Percentiles rank a stretch among this genome's conserved stretches.
These are phyloP conservation scores for Cutaneotrichosporon sp. DNA, from an alignment of 1,284 basidiomycete genomes.

Conservation along the genomic window DNA sequence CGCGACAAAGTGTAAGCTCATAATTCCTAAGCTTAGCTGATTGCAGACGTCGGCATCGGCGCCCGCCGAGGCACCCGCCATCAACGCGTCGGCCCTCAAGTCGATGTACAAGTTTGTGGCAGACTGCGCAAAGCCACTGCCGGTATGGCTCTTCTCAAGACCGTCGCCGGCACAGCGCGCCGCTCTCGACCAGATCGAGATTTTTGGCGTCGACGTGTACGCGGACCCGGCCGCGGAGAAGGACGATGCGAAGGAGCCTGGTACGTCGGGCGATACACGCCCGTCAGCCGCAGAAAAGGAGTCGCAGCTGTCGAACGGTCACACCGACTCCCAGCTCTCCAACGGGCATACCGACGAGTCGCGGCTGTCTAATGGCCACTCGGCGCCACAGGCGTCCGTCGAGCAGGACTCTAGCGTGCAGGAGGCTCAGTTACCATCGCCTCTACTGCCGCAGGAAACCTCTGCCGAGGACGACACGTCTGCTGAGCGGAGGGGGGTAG, in stretches of 20 bases:
- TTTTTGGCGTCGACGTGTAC: constrained; percentile 29
- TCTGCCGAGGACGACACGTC: too few species aligned
- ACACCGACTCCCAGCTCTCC: not conserved
- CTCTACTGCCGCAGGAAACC: too few species aligned
- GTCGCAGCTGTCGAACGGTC: not conserved
- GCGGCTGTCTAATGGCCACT: not conserved
- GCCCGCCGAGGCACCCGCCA: not conserved
- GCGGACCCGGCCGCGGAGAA: not conserved
- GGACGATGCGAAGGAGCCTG: too few species aligned
- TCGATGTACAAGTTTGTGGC: constrained; percentile 11
- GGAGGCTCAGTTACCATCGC: not conserved
- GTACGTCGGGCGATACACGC: too few species aligned
- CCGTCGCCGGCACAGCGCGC: constrained; percentile 10
- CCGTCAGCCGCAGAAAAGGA: too few species aligned
- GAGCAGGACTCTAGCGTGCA: not conserved
- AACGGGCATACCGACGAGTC: not conserved
- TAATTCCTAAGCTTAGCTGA: not conserved
- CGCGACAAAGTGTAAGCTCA: too few species aligned
- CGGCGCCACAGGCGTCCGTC: too few species aligned
- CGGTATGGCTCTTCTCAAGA: constrained; percentile 31
- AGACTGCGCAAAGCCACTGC: constrained; percentile 22
- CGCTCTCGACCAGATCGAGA: constrained; percentile 22
- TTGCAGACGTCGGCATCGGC: not conserved
- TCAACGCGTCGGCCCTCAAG: not conserved
- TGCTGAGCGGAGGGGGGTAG: too few species aligned